phyloP scores from a whole-genome alignment of 768 basidiomycete species.

The Xerocomellus chrysenteron region DNA sequence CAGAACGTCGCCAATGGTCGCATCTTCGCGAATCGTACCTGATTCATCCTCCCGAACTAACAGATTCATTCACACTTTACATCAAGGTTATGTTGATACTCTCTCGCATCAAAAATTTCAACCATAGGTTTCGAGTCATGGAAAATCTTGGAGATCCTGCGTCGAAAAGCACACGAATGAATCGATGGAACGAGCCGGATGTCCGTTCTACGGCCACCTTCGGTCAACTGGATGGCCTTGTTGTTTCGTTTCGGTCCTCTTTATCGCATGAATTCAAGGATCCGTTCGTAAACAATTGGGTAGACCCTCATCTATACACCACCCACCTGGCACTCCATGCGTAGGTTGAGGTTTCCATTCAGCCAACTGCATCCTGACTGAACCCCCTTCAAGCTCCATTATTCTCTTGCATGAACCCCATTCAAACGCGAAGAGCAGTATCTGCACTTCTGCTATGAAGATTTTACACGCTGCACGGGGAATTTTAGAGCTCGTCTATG shows the following conservation, averaged over 20 bases:
- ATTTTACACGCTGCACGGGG: slow-evolving; percentile 65
- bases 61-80: slow-evolving; percentile 71
- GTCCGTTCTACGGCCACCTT: slow-evolving; percentile 62
- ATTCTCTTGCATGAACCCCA: slow-evolving; percentile 79
- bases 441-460: slow-evolving; percentile 68
- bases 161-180: slow-evolving; percentile 24
- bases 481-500: slow-evolving; percentile 66
- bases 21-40: slow-evolving; percentile 60
- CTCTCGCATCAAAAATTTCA: slow-evolving; percentile 61
- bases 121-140: slow-evolving; percentile 60
- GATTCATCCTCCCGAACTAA: slow-evolving; percentile 56
- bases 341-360: slow-evolving; percentile 23
- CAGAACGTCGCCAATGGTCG: slow-evolving; percentile 64
- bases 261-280: slow-evolving; percentile 56
- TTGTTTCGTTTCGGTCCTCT: slow-evolving; percentile 56
- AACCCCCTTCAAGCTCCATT: slow-evolving; percentile 45
- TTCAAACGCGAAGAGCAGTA: slow-evolving; percentile 54
- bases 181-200: slow-evolving; percentile 46
- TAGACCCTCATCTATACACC: slow-evolving; percentile 59
- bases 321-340: slow-evolving; percentile 32
- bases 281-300: slow-evolving; percentile 50
- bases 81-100: slow-evolving; percentile 68
- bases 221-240: slow-evolving; percentile 56
- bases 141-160: slow-evolving; percentile 59
- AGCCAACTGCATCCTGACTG: slow-evolving; percentile 38